These are phyloP conservation scores for Alternaria consortialis DNA, from an alignment of 2,329 filamentous ascomycete genomes.

Conservation along the genomic window DNA sequence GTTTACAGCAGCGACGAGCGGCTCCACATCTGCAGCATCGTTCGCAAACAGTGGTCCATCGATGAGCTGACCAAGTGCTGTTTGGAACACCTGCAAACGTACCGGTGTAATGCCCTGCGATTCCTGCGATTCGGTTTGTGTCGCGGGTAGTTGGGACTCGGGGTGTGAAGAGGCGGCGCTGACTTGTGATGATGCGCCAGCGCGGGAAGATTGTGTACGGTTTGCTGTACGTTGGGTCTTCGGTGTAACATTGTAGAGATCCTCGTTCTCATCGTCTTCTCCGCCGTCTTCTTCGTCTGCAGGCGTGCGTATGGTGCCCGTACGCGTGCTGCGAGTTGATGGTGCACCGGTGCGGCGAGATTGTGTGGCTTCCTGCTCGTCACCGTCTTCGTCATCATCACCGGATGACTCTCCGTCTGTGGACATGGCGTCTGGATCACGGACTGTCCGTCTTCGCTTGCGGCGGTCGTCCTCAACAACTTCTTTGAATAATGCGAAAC, in stretches of 20 bases:
- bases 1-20: slow-evolving; percentile 83
- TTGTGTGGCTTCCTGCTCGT: slow-evolving; percentile 47
- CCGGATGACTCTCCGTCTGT: slow-evolving; percentile 67
- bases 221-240: slow-evolving; percentile 56
- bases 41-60: slow-evolving; percentile 85
- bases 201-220: slow-evolving; percentile 43
- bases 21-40: slow-evolving; percentile 79
- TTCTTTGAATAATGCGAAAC: slow-evolving; percentile 98
- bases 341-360: slow-evolving; percentile 51
- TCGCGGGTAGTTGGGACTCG: slow-evolving; percentile 72
- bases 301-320: slow-evolving; percentile 41
- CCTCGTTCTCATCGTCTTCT: slow-evolving; percentile 64
- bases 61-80: slow-evolving; percentile 82
- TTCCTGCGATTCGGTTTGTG: slow-evolving; percentile 56
- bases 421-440: slow-evolving; percentile 63
- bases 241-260: slow-evolving; percentile 63
- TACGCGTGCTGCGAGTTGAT: slow-evolving; percentile 45
- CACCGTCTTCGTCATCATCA: slow-evolving; percentile 69
- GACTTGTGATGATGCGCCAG: slow-evolving; percentile 61
- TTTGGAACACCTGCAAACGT: slow-evolving; percentile 78
- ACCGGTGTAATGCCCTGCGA: slow-evolving; percentile 64
- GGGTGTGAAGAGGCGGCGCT: slow-evolving; percentile 84
- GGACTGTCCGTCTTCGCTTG: slow-evolving; percentile 81
- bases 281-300: slow-evolving; percentile 52
- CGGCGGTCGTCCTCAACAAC: slow-evolving; percentile 79